Evolutionary conservation across 108 stramenopile genomes (phyloP).

Genomic region (Nitzschia sp.): DNA sequence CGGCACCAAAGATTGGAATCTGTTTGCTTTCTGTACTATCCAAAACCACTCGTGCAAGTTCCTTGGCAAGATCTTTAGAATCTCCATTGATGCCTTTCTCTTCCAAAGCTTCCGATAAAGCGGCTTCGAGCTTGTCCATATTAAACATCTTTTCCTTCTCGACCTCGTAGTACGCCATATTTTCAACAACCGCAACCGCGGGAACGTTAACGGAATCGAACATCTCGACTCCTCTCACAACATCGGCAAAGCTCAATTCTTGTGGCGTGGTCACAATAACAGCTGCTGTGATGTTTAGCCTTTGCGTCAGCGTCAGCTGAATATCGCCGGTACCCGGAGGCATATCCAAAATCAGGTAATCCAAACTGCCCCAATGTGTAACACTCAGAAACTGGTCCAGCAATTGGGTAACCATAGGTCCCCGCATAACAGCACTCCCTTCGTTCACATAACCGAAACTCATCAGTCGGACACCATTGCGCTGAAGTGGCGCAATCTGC

Average conservation of each 20-base stretch:
- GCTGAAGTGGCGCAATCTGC: conserved; percentile 77
- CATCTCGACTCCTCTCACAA: conserved; percentile 96
- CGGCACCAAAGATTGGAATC: conserved; percentile 80
- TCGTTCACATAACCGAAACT: conserved; percentile 90
- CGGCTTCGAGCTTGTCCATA: conserved; percentile 36
- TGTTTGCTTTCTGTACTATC: conserved; percentile 41
- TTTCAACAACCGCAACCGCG: conserved; percentile 95
- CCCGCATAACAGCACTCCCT: conserved; percentile 86
- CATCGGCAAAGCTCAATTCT: conserved; percentile 94
- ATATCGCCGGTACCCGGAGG: conserved; percentile 99
- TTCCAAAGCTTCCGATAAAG: conserved; percentile 39
- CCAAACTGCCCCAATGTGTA: conserved; percentile 96
- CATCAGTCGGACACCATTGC: conserved; percentile 86
- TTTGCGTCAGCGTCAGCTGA: conserved; percentile 93
- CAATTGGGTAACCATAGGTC: conserved; percentile 90
- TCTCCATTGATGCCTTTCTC: conserved; percentile 38
- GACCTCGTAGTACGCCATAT: conserved; percentile 92
- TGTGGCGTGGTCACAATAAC: conserved; percentile 99
- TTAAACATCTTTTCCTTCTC: conserved; percentile 41
- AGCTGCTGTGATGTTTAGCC: conserved; percentile 89
- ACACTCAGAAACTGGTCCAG: conserved; percentile 91
- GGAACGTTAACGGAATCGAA: conserved; percentile 95
- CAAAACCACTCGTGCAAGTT: conserved; percentile 53
- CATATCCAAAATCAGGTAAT: conserved; percentile 98
- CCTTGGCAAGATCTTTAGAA: conserved; percentile 36